Conservation (phyloP, 129 eudicot species). For the Oenanthe sinensis region DNA sequence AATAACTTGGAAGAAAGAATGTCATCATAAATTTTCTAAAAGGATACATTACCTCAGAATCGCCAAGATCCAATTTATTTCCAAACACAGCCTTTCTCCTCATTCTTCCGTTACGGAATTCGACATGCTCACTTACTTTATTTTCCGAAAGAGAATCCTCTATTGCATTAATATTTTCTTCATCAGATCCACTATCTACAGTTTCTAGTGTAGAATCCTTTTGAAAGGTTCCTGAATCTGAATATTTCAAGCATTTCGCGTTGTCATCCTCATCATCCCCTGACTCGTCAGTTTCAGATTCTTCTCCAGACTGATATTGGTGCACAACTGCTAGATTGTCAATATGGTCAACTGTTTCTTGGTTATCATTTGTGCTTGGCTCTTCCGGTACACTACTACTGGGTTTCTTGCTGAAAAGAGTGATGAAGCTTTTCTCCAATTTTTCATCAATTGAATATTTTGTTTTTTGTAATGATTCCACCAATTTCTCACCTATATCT, state of each 20-base stretch:
- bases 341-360: conserved; percentile 25
- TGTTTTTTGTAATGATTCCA: conserved; percentile 77
- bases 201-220: conserved; percentile 1
- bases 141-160: conserved; percentile 15
- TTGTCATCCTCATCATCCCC: conserved; percentile 44
- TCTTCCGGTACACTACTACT: conserved; percentile 19
- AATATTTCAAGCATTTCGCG: conserved; percentile 24
- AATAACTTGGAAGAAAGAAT: background rate
- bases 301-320: conserved; percentile 26
- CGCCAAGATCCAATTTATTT: conserved; percentile 40
- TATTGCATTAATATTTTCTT: conserved; percentile 15
- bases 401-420: conserved; percentile 48
- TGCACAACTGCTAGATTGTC: conserved; percentile 1
- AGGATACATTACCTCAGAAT: conserved; percentile 35
- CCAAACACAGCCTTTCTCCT: conserved; percentile 76
- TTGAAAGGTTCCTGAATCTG: conserved; percentile 16
- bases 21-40: background rate
- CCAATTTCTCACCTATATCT: conserved; percentile 82
- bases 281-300: conserved; percentile 29
- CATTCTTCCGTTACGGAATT: conserved; percentile 61
- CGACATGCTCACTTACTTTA: conserved; percentile 45
- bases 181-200: conserved; percentile 28
- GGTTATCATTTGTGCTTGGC: conserved; percentile 25
- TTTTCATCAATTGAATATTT: conserved; percentile 64
- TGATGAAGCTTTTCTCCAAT: conserved; percentile 56